These are phyloP conservation scores for Collybiopsis luxurians DNA, from an alignment of 768 basidiomycete species.

Conservation along the genomic window DNA sequence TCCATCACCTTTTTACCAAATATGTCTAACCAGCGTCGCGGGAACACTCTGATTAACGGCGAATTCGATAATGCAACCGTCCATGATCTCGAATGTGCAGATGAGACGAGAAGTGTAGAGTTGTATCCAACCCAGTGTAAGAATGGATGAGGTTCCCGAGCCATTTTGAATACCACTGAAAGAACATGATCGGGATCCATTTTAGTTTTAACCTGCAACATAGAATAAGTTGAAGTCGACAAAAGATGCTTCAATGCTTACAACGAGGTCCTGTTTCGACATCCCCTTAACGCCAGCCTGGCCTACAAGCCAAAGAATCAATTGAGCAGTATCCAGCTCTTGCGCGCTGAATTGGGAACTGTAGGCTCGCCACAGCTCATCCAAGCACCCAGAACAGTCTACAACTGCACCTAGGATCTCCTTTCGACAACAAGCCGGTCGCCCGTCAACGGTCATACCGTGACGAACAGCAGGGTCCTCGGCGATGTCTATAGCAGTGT, in stretches of 20 bases:
- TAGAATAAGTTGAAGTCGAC: background rate
- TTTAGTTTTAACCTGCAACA: slow-evolving; percentile 17
- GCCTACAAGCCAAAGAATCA: slow-evolving; percentile 34
- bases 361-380: slow-evolving; percentile 35
- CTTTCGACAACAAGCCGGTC: slow-evolving; percentile 47
- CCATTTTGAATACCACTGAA: slow-evolving; percentile 38
- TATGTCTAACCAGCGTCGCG: slow-evolving; percentile 78
- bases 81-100: slow-evolving; percentile 51
- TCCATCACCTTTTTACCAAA: slow-evolving; percentile 56
- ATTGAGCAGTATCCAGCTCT: slow-evolving; percentile 25
- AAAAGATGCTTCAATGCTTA: slow-evolving; percentile 18
- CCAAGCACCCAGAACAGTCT: slow-evolving; percentile 45
- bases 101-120: slow-evolving; percentile 52
- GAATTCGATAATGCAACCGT: slow-evolving; percentile 49
- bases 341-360: slow-evolving; percentile 23
- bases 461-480: slow-evolving; percentile 30
- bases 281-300: slow-evolving; percentile 37
- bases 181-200: slow-evolving; percentile 20
- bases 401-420: slow-evolving; percentile 29
- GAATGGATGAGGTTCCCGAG: slow-evolving; percentile 48
- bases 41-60: slow-evolving; percentile 47
- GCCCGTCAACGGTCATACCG: slow-evolving; percentile 39
- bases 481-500: slow-evolving; percentile 12
- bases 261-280: slow-evolving; percentile 34
- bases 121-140: slow-evolving; percentile 70